Evolutionary conservation across 495 filamentous ascomycete genomes (phyloP), one percentile per base, ranked within the genome.

Genomic region (Neurospora sublineolata): DNA sequence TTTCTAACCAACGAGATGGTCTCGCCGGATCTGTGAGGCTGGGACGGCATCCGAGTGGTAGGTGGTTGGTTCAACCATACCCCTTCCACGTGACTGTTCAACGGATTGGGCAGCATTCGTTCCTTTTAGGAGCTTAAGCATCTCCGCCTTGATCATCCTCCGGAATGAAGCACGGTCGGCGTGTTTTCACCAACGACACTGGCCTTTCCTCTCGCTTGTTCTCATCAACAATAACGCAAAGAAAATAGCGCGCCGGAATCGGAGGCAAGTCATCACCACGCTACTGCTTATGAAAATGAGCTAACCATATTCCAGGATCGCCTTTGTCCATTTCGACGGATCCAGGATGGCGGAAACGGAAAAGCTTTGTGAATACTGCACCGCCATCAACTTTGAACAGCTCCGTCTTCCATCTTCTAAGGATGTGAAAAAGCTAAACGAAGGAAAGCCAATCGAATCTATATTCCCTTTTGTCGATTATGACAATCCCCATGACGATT

Each of bases 201-300:
- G n/a, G 9, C n/a, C n/a, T 12, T 12, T 46, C n/a, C n/a, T 23
- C 10, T 4, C 10, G 10, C 9, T 46, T 46, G n/a, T 46, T 46
- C 42, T 46, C n/a, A 0, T 2, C 10, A 0, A 0, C 42, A 0
- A 23, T 46, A 11, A 12, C n/a, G n/a, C 42, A 12, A 1, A 52
- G 20, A 12, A 52, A 52, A 52, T 6, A 52, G 44, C 20, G 11
- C 1, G 2, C 20, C n/a, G 0, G 4, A 23, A 20, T 23, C 4
- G 10, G 10, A 46, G 9, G 10, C 9, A 46, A 20, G 42, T 11
- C n/a, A 2, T 0, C 46, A 3, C 0, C 46, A 16, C 11, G 46
- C 20, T 58, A 58, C 20, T 12, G n/a, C 5, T 58, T 14, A 7
- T 27, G 0, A 12, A 20, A 27, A 3, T 14, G 10, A 27, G 1